Conservation (phyloP, 352 stramenopile species). For the Phytopythium sindhum region DNA sequence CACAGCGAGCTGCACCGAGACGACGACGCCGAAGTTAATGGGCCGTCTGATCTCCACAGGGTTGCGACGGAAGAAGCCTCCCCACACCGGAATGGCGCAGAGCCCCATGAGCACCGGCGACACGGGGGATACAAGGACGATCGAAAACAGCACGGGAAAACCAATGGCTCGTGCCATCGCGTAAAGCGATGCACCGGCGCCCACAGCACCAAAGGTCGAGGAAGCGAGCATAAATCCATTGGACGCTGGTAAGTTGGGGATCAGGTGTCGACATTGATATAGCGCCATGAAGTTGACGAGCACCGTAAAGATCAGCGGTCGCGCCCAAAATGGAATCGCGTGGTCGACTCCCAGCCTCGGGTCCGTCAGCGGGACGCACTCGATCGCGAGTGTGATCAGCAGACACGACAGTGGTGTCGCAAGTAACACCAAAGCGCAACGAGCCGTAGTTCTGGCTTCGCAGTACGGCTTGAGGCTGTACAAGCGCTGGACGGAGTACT, state of each 20-base stretch:
- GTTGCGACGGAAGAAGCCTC: neutral
- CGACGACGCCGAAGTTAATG: constrained; percentile 18
- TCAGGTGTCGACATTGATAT: neutral
- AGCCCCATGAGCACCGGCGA: neutral
- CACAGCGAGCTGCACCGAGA: constrained; percentile 28
- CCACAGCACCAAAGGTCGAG: neutral
- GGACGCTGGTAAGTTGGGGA: neutral
- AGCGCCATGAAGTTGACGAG: neutral
- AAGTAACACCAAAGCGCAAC: neutral
- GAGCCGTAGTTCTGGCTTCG: neutral
- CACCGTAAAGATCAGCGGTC: neutral
- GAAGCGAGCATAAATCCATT: neutral
- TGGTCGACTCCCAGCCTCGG: constrained; percentile 5
- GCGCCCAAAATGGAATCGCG: neutral
- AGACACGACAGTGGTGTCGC: constrained; percentile 33
- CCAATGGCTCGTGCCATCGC: neutral
- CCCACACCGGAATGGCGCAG: neutral
- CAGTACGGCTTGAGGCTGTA: constrained; percentile 11
- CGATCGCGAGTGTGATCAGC: constrained; percentile 22
- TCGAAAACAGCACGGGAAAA: neutral
- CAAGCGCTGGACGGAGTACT: constrained; percentile 31
- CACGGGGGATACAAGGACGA: neutral
- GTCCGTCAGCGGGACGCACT: constrained; percentile 8
- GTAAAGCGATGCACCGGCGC: neutral
- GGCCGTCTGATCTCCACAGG: neutral